Evolutionary conservation across 2,329 filamentous ascomycete genomes (phyloP).

Genomic region (Reticulascus tulasneorum): DNA sequence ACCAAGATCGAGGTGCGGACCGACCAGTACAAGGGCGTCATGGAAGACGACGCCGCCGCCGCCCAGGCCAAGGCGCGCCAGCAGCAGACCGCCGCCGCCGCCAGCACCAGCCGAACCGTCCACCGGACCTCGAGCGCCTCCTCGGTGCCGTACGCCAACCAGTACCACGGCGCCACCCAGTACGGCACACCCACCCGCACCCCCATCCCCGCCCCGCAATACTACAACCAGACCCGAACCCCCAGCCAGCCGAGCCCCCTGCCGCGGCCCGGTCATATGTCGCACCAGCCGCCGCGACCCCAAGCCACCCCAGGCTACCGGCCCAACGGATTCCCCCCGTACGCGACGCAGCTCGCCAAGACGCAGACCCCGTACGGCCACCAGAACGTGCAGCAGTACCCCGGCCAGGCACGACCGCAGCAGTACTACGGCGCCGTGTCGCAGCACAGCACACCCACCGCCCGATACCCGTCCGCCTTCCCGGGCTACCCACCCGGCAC

Average conservation of each 20-base stretch:
- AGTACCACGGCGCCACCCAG: constrained; percentile 39
- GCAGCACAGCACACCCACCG: constrained; percentile 37
- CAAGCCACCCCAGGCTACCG: constrained; percentile 38
- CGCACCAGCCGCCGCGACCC: constrained; percentile 34
- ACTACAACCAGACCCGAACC: constrained; percentile 38
- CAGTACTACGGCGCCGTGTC: too few species aligned
- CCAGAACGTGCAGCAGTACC: constrained; percentile 43
- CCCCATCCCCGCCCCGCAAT: constrained; percentile 37
- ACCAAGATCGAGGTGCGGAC: constrained; percentile 70
- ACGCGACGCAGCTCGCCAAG: constrained; percentile 48
- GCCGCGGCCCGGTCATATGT: constrained; percentile 23
- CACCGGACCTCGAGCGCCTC: constrained; percentile 34
- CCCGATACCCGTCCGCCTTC: constrained; percentile 36
- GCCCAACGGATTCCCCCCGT: constrained; percentile 44
- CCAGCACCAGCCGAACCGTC: constrained; percentile 23
- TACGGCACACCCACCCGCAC: constrained; percentile 45
- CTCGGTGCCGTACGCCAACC: constrained; percentile 35
- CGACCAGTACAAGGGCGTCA: constrained; percentile 70
- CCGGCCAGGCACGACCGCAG: constrained; percentile 29
- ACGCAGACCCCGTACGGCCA: constrained; percentile 49
- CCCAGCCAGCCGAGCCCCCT: constrained; percentile 35
- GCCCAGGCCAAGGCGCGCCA: constrained; percentile 46
- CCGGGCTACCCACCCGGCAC: constrained; percentile 31
- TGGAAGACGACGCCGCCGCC: constrained; percentile 76
- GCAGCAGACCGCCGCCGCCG: constrained; percentile 24